A percentile compares a stretch with the other conserved stretches of the same genome.
phyloP scores from a whole-genome alignment of 2,329 filamentous ascomycete genomes.

The Trichoderma sp. region DNA sequence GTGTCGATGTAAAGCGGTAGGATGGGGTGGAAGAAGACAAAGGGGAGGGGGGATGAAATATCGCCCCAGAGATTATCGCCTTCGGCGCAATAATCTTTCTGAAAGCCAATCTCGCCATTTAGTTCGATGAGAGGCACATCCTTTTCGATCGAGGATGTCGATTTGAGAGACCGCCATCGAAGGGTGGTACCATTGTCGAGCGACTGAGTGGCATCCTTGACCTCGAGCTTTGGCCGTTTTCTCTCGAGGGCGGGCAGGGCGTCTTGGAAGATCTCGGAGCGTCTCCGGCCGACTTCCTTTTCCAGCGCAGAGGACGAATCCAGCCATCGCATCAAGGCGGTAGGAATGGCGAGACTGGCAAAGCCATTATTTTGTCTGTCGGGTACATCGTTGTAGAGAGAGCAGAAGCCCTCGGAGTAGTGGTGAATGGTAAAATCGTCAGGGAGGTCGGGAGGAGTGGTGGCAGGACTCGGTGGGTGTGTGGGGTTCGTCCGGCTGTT shows the following conservation, averaged over 20 bases:
- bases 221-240: constrained; percentile 46
- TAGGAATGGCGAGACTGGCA: constrained; percentile 72
- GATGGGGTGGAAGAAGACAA: constrained; percentile 84
- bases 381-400: constrained; percentile 66
- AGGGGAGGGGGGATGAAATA: constrained; percentile 65
- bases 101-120: constrained; percentile 73
- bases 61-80: constrained; percentile 68
- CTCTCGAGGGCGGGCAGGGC: constrained; percentile 48
- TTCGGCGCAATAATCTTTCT: constrained; percentile 70
- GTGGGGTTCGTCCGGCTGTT: constrained; percentile 59
- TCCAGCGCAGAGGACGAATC: constrained; percentile 70
- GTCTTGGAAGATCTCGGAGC: constrained; percentile 67
- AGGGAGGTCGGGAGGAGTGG: constrained; percentile 66
- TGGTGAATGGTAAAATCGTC: constrained; percentile 66
- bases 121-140: constrained; percentile 67
- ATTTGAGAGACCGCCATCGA: constrained; percentile 68
- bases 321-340: constrained; percentile 76
- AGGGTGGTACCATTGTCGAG: constrained; percentile 46
- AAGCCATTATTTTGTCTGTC: constrained; percentile 74
- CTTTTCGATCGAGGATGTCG: constrained; percentile 55
- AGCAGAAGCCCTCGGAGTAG: constrained; percentile 75
- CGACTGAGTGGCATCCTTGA: constrained; percentile 51
- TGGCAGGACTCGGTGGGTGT: constrained; percentile 73
- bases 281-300: constrained; percentile 65
- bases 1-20: constrained; percentile 94